Evolutionary conservation across 192 early-diverging fungal species (phyloP).

Genomic region (Lunasporangiospora selenospora): DNA sequence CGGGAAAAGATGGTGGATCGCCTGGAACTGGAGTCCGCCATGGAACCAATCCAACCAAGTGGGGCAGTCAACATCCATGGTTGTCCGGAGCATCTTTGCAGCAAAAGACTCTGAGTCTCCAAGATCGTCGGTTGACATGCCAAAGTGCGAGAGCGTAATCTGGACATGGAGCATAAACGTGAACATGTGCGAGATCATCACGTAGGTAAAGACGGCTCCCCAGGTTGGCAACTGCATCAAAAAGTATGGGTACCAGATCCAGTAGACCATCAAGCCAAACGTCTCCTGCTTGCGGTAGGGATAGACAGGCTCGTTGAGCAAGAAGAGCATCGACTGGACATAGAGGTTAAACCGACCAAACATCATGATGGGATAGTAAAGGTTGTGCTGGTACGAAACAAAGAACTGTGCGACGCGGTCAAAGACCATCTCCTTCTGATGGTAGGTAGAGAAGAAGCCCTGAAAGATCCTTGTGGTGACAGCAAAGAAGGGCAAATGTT

Average conservation of each 20-base stretch:
- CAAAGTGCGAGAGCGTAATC: slow-evolving; percentile 97
- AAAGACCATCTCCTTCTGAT: slow-evolving; percentile 82
- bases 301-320: slow-evolving; percentile 68
- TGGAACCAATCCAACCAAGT: slow-evolving; percentile 97
- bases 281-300: slow-evolving; percentile 83
- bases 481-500: slow-evolving; percentile 97
- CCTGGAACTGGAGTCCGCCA: slow-evolving; percentile 96
- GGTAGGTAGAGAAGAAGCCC: slow-evolving; percentile 89
- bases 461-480: slow-evolving; percentile 81
- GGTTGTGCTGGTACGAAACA: slow-evolving; percentile 82
- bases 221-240: slow-evolving; percentile 75
- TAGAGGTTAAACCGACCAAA: slow-evolving; percentile 97
- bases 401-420: slow-evolving; percentile 78
- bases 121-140: slow-evolving; percentile 84
- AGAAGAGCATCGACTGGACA: slow-evolving; percentile 70
- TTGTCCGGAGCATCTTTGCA: slow-evolving; percentile 87
- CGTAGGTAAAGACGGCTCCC: slow-evolving; percentile 64
- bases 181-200: slow-evolving; percentile 80
- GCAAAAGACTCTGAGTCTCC: slow-evolving; percentile 83
- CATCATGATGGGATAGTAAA: slow-evolving; percentile 85
- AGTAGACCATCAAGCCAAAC: slow-evolving; percentile 74
- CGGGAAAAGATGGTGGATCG: slow-evolving; percentile 97
- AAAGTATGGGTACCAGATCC: slow-evolving; percentile 79
- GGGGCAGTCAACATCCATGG: slow-evolving; percentile 97
- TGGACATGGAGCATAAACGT: slow-evolving; percentile 93